These are phyloP conservation scores for Debaryomyces nepalensis DNA, from an alignment of 1,139 yeast genomes.

Conservation along the genomic window DNA sequence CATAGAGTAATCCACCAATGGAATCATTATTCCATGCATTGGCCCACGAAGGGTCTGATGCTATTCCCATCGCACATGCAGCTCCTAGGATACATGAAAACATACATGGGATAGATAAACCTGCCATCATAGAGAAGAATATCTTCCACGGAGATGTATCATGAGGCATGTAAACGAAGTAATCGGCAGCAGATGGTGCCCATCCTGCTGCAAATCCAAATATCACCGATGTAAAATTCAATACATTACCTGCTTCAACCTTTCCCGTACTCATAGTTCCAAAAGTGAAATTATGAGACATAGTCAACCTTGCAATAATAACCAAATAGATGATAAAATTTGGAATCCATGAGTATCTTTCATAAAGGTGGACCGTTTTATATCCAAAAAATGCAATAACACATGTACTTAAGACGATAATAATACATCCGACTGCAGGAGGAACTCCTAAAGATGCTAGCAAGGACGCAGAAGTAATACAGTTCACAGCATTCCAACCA, in stretches of 20 bases:
- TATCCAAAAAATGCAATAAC: slow-evolving; percentile 35
- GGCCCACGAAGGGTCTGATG: slow-evolving; percentile 24
- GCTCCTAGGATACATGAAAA: slow-evolving; percentile 36
- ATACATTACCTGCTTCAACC: slow-evolving; percentile 40
- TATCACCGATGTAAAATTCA: slow-evolving; percentile 30
- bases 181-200: slow-evolving; percentile 37
- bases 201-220: slow-evolving; percentile 40
- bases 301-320: slow-evolving; percentile 31
- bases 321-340: slow-evolving; percentile 32
- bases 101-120: slow-evolving; percentile 32
- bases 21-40: slow-evolving; percentile 26
- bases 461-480: slow-evolving; percentile 38
- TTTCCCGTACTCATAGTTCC: slow-evolving; percentile 43
- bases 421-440: slow-evolving; percentile 40
- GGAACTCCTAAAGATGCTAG: slow-evolving; percentile 32
- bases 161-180: slow-evolving; percentile 34
- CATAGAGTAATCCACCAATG: slow-evolving; percentile 36
- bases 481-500: slow-evolving; percentile 43
- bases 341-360: slow-evolving; percentile 36
- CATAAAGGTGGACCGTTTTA: slow-evolving; percentile 33
- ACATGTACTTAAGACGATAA: slow-evolving; percentile 33
- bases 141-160: slow-evolving; percentile 31
- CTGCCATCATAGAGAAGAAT: slow-evolving; percentile 31
- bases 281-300: slow-evolving; percentile 27
- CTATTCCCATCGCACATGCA: slow-evolving; percentile 34